Evolutionary conservation across 768 basidiomycete species (phyloP), one percentile per base, ranked within the genome.

Genomic region (Hemileccinum impolitum): DNA sequence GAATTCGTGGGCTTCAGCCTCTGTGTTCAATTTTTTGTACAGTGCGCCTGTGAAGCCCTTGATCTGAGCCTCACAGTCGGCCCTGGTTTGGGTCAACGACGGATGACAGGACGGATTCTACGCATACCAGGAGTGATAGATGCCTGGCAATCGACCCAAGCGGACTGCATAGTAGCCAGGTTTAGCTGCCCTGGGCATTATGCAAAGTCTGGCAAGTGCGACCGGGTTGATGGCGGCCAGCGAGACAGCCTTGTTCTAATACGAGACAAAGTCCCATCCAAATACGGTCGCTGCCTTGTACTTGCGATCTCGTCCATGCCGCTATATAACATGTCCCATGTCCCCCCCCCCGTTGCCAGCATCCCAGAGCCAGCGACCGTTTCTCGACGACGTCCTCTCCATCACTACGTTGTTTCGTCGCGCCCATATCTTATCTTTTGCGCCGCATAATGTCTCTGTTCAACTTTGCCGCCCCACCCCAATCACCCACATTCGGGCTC

Each of bases 101-200:
- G 70, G 63, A 4, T 4, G 5, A 44, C 19, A 47, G 41, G 72
- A 69, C 8, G 71, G 57, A 3, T 19, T 71, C 71, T 11, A 39
- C 32, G 46, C 74, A 56, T 59, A 87, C 92, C 93, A 95, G 23
- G 81, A 77, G 2, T 52, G 50, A 63, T 84, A 94, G 4, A 94
- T 70, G 0, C 92, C 92, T 0, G 82, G 75, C 11, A 59, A 53
- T 31, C 72, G 69, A 10, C 92, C 92, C n/a, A 65, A 71, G 31
- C 71, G 73, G 8, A 95, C 90, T 21, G 89, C 87, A 62, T 91
- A 93, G 63, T 77, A 90, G 4, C 63, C 72, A n/a, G 55, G 69
- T 61, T 78, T 80, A 14, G 65, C 48, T 2, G 66, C 57, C 45
- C 70, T 73, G 1, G 69, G 70, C 72, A 75, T 72, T 2, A 44